A percentile compares a stretch with the other conserved stretches of the same genome.
These are phyloP conservation scores for Alternaria brassicae DNA, from an alignment of 2,329 filamentous ascomycete genomes.

Conservation along the genomic window DNA sequence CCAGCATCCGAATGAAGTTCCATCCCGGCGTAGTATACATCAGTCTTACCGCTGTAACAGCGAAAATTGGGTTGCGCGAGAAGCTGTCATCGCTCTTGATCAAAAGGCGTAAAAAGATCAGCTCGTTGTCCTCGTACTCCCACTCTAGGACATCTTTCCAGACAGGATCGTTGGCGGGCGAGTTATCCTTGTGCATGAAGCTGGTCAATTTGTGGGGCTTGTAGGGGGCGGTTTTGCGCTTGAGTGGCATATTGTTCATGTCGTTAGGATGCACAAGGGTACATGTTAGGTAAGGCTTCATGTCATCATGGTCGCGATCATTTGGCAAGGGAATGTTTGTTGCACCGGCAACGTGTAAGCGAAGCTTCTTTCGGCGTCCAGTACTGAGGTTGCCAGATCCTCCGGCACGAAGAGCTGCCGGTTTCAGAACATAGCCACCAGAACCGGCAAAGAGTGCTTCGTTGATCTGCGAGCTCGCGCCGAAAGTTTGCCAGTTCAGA, in stretches of 20 bases:
- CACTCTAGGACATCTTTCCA: conserved; percentile 73
- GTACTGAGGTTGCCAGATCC: conserved; percentile 61
- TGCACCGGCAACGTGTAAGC: conserved; percentile 68
- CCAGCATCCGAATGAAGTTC: conserved; percentile 70
- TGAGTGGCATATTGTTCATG: conserved; percentile 58
- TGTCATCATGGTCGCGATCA: conserved; percentile 55
- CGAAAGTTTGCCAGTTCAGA: conserved; percentile 74
- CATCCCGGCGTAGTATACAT: conserved; percentile 64
- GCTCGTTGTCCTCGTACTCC: conserved; percentile 72
- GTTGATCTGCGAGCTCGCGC: conserved; percentile 70
- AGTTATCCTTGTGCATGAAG: conserved; percentile 64
- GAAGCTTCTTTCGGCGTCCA: conserved; percentile 58
- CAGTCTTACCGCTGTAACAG: conserved; percentile 66
- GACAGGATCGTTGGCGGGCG: conserved; percentile 65
- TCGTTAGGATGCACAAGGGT: conserved; percentile 67
- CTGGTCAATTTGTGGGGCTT: conserved; percentile 66
- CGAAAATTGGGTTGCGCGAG: conserved; percentile 67
- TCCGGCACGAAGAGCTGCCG: conserved; percentile 63
- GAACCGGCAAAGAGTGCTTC: conserved; percentile 71
- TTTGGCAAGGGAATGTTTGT: conserved; percentile 65
- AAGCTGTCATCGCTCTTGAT: conserved; percentile 73
- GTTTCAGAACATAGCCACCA: conserved; percentile 71
- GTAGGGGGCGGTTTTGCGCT: conserved; percentile 69
- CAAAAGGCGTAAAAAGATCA: conserved; percentile 69
- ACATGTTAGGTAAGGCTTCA: conserved; percentile 71